Conservation (phyloP, 148 eudicot genomes). For the Chenopodium berlandieri region DNA sequence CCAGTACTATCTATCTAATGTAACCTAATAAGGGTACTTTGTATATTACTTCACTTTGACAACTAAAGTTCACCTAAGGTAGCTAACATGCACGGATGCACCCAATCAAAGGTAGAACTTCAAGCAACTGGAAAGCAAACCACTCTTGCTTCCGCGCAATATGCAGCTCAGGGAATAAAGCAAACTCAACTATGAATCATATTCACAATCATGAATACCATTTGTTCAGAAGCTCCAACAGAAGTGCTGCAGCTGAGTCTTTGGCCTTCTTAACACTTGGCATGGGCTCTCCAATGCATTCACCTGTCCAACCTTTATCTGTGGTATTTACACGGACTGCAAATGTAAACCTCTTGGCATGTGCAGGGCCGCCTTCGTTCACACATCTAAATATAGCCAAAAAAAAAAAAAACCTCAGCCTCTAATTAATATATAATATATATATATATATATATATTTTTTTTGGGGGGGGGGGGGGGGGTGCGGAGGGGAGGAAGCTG, state of each 20-base stretch:
- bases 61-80: conserved; percentile 8
- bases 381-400: conserved; percentile 55
- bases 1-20: background rate
- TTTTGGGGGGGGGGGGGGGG: background rate
- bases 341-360: conserved; percentile 89
- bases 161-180: background rate
- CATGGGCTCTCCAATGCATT: conserved; percentile 97
- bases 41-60: background rate
- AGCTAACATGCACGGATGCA: background rate
- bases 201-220: conserved; percentile 37
- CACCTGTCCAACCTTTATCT: conserved; percentile 90
- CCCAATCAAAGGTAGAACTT: background rate
- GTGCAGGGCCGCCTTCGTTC: conserved; percentile 96
- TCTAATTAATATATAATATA: too few relatives aligned
- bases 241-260: conserved; percentile 93
- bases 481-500: background rate
- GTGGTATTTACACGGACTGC: conserved; percentile 83
- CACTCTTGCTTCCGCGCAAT: background rate
- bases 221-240: conserved; percentile 78
- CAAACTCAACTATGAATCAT: background rate
- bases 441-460: too few relatives aligned
- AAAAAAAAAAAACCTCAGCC: too few relatives aligned
- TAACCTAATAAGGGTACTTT: background rate
- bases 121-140: background rate
- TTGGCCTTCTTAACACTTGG: conserved; percentile 97